Conservation (phyloP, 768 basidiomycete species). For the Termitomyces sp. region DNA sequence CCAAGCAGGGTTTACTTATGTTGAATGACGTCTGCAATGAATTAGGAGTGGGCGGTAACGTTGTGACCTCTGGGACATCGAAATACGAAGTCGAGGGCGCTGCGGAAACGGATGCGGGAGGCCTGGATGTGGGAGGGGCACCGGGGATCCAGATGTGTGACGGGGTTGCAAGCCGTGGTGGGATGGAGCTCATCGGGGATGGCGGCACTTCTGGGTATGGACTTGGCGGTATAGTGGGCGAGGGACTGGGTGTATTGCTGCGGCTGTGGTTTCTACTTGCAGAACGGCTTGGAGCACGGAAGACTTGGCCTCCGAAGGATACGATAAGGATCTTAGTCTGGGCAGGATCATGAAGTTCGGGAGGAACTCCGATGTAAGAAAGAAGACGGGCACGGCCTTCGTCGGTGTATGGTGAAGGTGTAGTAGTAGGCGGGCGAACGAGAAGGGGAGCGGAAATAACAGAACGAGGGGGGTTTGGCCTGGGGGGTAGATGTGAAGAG, state of each 20-base stretch:
- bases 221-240: not conserved
- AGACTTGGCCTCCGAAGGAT: conserved; percentile 77
- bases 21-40: conserved; percentile 7
- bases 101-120: not conserved
- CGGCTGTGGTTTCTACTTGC: conserved; percentile 31
- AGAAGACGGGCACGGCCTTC: conserved; percentile 54
- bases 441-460: conserved; percentile 59
- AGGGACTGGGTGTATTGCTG: conserved; percentile 16
- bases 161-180: conserved; percentile 39
- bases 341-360: conserved; percentile 36
- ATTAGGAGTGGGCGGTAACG: conserved; percentile 32
- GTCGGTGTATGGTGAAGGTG: conserved; percentile 41
- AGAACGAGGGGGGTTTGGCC: conserved; percentile 23
- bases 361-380: conserved; percentile 52
- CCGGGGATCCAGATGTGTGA: conserved; percentile 56
- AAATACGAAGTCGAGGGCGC: not conserved
- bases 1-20: not conserved
- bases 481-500: conserved; percentile 15
- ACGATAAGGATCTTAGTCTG: conserved; percentile 64
- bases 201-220: not conserved
- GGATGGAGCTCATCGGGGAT: not conserved
- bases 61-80: conserved; percentile 17
- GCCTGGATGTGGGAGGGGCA: conserved; percentile 46
- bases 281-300: conserved; percentile 46
- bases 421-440: conserved; percentile 48